These are phyloP conservation scores for Xanthoconium purpureum DNA, from an alignment of 768 basidiomycete species.

Conservation along the genomic window DNA sequence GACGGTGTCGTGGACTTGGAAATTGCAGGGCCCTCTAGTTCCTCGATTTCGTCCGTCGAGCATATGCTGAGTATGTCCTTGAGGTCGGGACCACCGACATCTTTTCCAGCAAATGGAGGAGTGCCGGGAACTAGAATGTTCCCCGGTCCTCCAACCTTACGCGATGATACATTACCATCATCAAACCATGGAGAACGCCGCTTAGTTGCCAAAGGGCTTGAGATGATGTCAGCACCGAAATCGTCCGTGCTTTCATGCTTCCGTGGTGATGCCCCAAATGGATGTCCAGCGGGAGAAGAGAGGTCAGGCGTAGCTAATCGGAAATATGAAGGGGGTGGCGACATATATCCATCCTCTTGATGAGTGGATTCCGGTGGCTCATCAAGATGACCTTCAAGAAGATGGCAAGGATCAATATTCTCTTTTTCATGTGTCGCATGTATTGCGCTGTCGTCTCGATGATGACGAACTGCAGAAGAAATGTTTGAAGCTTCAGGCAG, in stretches of 20 bases:
- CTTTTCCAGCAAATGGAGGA: conserved; percentile 20
- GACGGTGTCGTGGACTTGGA: conserved; percentile 35
- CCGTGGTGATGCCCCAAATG: conserved; percentile 17
- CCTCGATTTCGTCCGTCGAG: conserved; percentile 45
- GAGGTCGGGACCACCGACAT: conserved; percentile 42
- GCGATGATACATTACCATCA: background rate
- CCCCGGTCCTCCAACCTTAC: background rate
- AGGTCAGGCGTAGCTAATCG: conserved; percentile 55
- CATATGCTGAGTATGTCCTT: conserved; percentile 43
- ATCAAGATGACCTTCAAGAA: conserved; percentile 41
- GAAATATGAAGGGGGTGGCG: conserved; percentile 56
- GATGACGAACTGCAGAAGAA: conserved; percentile 22
- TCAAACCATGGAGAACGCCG: conserved; percentile 13
- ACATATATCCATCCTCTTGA: conserved; percentile 83
- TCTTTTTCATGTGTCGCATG: conserved; percentile 37
- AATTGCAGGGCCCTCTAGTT: conserved; percentile 22
- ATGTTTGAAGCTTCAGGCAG: conserved; percentile 33
- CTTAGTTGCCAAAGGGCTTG: conserved; percentile 30
- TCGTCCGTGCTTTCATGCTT: conserved; percentile 30
- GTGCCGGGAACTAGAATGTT: conserved; percentile 30
- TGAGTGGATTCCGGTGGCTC: conserved; percentile 43
- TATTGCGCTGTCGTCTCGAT: conserved; percentile 46
- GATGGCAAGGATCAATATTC: conserved; percentile 36
- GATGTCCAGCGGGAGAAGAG: conserved; percentile 57
- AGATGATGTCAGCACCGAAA: conserved; percentile 48